phyloP scores from a whole-genome alignment of 805 yeast species.

The Candida ortonii region DNA sequence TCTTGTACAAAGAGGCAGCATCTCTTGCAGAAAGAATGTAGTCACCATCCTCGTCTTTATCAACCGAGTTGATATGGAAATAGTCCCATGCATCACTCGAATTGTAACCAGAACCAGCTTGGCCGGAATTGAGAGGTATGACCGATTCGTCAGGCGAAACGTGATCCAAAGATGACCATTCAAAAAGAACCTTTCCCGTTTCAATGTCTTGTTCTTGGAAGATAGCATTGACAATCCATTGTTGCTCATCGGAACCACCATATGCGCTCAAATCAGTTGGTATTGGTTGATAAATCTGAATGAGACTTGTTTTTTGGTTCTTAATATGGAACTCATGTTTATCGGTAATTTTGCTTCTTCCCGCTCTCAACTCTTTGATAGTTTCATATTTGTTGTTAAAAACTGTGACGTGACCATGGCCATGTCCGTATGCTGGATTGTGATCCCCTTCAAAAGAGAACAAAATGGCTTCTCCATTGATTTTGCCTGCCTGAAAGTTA shows the following conservation, averaged over 20 bases:
- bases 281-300: slow-evolving; percentile 35
- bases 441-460: slow-evolving; percentile 37
- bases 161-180: slow-evolving; percentile 36
- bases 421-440: slow-evolving; percentile 24
- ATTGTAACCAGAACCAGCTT: slow-evolving; percentile 35
- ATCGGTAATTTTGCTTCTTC: slow-evolving; percentile 34
- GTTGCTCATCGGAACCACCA: slow-evolving; percentile 29
- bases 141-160: slow-evolving; percentile 34
- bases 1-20: slow-evolving; percentile 34
- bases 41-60: slow-evolving; percentile 35
- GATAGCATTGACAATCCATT: slow-evolving; percentile 36
- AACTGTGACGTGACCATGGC: slow-evolving; percentile 34
- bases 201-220: slow-evolving; percentile 37
- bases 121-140: slow-evolving; percentile 31
- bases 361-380: slow-evolving; percentile 34
- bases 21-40: slow-evolving; percentile 37
- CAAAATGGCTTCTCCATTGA: slow-evolving; percentile 28
- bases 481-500: slow-evolving; percentile 31
- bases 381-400: slow-evolving; percentile 32
- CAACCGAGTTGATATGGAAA: slow-evolving; percentile 40
- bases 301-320: slow-evolving; percentile 31
- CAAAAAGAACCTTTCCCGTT: slow-evolving; percentile 36
- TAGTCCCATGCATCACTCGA: slow-evolving; percentile 39
- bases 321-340: slow-evolving; percentile 37
- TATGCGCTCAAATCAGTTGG: slow-evolving; percentile 30